Base-by-base conservation (phyloP, 2,329 filamentous ascomycete species). In the Didymella pomorum region DNA sequence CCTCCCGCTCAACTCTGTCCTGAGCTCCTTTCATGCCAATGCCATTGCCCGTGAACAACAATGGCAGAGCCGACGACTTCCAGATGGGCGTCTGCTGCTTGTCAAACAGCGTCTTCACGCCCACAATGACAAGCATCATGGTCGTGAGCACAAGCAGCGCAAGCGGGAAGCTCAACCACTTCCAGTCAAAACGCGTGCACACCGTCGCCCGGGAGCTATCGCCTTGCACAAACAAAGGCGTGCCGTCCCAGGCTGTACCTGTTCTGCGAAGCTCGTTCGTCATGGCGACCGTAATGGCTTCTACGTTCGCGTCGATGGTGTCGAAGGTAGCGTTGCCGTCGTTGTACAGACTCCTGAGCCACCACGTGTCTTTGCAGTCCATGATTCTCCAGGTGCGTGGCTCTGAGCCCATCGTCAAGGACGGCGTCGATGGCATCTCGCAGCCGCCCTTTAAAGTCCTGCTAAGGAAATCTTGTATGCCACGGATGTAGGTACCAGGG, bases 121-220 rank as follows among this genome's bases (percentile, higher is more conserved):
- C 12, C 5, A 21, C 23, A 4, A 50, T 41, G 35, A 10, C 14
- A 5, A 50, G 35, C 47, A 42, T 11, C 7, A 41, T 1, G 0
- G 26, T 41, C 4, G 47, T 29, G 0, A 41, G 23, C 11, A 23
- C 6, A 16, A 50, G 4, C 9, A 50, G 21, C 4, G 35, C 47
- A 2, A 41, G 10, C 2, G 47, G 47, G 14, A 50, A 50, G 16
- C 14, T 9, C 2, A 50, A 16, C 35, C 33, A 50, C 18, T 20
- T 41, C 35, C 47, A 50, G 16, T 50, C 47, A 9, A 50, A 50
- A 2, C 14, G 21, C 10, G 25, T 50, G 10, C 47, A 50, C 16
- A 50, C 47, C 1, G 47, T 41, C 3, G 35, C 23, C 5, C 35
- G 23, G 1, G n/a, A 11, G 5, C 41, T 25, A 8, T 9, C 16